phyloP scores from a whole-genome alignment of 2,329 filamentous ascomycete genomes.

The Emmonsiellopsis sp. region DNA sequence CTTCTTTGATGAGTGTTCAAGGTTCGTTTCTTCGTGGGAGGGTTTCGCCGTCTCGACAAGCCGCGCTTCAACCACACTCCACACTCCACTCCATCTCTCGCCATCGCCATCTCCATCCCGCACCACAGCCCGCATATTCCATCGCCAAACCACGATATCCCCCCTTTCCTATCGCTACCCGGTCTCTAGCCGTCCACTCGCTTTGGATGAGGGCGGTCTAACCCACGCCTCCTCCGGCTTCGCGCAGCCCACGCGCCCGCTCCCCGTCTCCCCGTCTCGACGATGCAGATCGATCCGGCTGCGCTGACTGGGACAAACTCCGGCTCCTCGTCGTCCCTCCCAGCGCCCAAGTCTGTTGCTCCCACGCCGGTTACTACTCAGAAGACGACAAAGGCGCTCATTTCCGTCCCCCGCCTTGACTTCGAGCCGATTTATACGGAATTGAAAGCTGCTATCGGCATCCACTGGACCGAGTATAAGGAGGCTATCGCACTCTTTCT shows the following conservation, averaged over 20 bases:
- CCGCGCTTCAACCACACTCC: neutral
- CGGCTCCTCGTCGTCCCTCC: slow-evolving; percentile 19
- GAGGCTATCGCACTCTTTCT: slow-evolving; percentile 48
- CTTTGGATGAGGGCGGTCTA: slow-evolving; percentile 28
- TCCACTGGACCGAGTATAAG: slow-evolving; percentile 53
- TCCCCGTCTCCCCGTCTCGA: slow-evolving; percentile 15
- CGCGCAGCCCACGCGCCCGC: slow-evolving; percentile 27
- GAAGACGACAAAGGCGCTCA: slow-evolving; percentile 41
- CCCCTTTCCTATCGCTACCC: neutral
- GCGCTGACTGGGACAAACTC: slow-evolving; percentile 35
- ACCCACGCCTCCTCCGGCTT: slow-evolving; percentile 26
- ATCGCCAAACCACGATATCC: neutral
- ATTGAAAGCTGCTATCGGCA: slow-evolving; percentile 49
- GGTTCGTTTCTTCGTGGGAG: no score
- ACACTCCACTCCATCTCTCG: neutral
- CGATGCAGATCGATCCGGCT: slow-evolving; percentile 38
- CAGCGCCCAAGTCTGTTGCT: slow-evolving; percentile 20
- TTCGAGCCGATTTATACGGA: slow-evolving; percentile 54
- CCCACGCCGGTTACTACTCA: slow-evolving; percentile 21
- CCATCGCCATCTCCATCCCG: neutral
- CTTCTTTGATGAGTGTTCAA: no score
- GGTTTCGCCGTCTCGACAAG: neutral
- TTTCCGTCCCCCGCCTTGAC: slow-evolving; percentile 51
- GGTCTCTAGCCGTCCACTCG: slow-evolving; percentile 7
- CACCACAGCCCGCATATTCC: neutral